Evolutionary conservation across 352 stramenopile genomes (phyloP), one percentile per base, ranked within the genome.

Genomic region (Globisporangium recalcitrans): DNA sequence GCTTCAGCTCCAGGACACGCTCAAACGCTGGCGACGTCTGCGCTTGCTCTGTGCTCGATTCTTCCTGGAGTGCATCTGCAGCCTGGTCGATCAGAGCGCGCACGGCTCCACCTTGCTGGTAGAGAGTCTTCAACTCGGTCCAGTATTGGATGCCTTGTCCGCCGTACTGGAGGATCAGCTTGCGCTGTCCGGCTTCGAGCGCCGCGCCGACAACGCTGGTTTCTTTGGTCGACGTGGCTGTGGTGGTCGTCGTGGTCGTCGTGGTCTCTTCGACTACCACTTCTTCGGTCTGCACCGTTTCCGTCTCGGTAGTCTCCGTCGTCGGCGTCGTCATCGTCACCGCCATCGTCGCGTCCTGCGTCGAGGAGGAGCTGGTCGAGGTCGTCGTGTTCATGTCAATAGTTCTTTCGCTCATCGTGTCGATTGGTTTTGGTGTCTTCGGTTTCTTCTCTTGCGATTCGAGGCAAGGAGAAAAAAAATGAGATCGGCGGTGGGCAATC

Each of bases 141-240:
- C 82, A 88, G 72, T 90, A 93, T 22, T 71, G 67, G 46, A 73
- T 72, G 31, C 80, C 80, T 51, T 95, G 85, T 59, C 85, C 85
- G 62, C 80, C 79, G 65, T 89, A 93, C 67, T 89, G 70, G 21
- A 77, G 63, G 26, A 88, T 69, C 40, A 78, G 62, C 59, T 67
- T 73, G 54, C 63, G 62, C 59, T 59, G 55, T 48, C 65, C 55
- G 22, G 29, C 19, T 40, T 40, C 34, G 11, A 40, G 34, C 11
- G 11, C 34, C 34, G 34, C 19, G 34, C 36, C 11, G 36, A n/a
- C 11, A 42, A n/a, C 36, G 36, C 36, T 42, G 36, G 8, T 19
- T 42, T 42, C 14, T 42, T 42, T 14, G n/a, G 13, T 42, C 36
- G 36, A 42, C 10, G 36, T 42, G 5, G 36, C 36, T 42, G 36